Evolutionary conservation across 371 early-diverging fungal genomes (phyloP).

Genomic region (Rhizopus arrhizus): DNA sequence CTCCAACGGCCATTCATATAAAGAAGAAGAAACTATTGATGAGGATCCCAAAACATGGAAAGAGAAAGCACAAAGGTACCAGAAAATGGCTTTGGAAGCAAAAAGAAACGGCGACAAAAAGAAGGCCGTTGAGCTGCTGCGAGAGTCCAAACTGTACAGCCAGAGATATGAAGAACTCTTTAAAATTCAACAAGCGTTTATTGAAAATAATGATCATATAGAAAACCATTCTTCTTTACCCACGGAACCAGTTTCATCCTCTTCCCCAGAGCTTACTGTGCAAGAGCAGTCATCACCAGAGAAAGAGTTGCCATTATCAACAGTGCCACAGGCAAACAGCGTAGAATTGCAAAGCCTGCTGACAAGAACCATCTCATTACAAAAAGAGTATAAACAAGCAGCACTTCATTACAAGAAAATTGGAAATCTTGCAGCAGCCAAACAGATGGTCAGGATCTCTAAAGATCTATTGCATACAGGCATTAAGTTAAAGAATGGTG

Average conservation of each 20-base stretch:
- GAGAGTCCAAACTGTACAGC: conserved; percentile 39
- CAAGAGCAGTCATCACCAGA: neutral
- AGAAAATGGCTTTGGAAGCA: conserved; percentile 43
- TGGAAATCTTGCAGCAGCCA: conserved; percentile 54
- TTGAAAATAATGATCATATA: neutral
- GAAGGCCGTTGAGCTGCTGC: conserved; percentile 38
- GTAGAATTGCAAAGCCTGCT: conserved; percentile 23
- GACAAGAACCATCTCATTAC: conserved; percentile 39
- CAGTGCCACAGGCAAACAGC: conserved; percentile 3
- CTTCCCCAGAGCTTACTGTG: neutral
- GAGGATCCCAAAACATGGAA: conserved; percentile 26
- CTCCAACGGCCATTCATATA: conserved; percentile 25
- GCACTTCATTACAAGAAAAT: conserved; percentile 60
- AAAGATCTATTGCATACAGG: conserved; percentile 47
- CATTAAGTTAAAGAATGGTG: conserved; percentile 43
- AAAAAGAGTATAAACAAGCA: conserved; percentile 65
- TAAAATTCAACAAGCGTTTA: conserved; percentile 2
- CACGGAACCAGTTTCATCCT: neutral
- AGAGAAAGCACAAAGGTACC: conserved; percentile 35
- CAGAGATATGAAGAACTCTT: conserved; percentile 28
- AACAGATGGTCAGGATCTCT: conserved; percentile 57
- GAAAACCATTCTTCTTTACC: neutral
- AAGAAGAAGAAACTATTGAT: conserved; percentile 16
- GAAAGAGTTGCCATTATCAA: neutral
- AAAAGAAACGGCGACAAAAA: conserved; percentile 50